These are phyloP conservation scores for Ajuga reptans DNA, from an alignment of 305 asterid species.

Conservation along the genomic window DNA sequence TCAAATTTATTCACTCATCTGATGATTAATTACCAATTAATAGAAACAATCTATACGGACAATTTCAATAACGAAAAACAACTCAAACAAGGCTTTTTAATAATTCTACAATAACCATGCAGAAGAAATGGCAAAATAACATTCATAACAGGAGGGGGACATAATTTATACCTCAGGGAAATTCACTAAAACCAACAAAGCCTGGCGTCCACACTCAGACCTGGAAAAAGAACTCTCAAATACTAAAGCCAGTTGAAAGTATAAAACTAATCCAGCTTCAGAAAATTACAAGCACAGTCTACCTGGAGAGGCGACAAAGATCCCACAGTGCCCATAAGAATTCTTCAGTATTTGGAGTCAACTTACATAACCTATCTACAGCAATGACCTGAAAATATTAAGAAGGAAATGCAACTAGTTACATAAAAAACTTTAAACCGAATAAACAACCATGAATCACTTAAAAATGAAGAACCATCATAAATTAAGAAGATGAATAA, in stretches of 20 bases:
- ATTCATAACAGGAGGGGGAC: slow-evolving; percentile 14
- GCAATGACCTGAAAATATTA: slow-evolving; percentile 51
- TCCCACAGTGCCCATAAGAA: slow-evolving; percentile 93
- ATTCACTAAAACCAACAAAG: slow-evolving; percentile 74
- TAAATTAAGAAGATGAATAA: not conserved
- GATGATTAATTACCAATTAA: slow-evolving; percentile 1
- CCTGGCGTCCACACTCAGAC: slow-evolving; percentile 92
- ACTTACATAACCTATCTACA: slow-evolving; percentile 52
- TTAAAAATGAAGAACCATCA: not conserved
- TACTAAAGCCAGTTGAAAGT: slow-evolving; percentile 13
- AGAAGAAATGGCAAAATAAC: not conserved
- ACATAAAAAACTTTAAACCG: slow-evolving; percentile 8
- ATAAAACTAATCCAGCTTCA: slow-evolving; percentile 14
- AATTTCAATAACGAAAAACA: not conserved
- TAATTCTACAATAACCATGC: slow-evolving; percentile 11
- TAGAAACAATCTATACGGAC: slow-evolving; percentile 15
- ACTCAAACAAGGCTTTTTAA: not conserved
- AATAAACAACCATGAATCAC: not conserved
- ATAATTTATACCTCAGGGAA: slow-evolving; percentile 71
- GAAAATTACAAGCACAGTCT: slow-evolving; percentile 23
- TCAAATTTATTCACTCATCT: slow-evolving; percentile 16
- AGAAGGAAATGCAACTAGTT: slow-evolving; percentile 24
- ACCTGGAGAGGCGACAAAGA: slow-evolving; percentile 90
- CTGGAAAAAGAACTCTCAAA: slow-evolving; percentile 37
- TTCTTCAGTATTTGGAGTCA: slow-evolving; percentile 69